Base-by-base conservation (phyloP, 441 rosid genomes). In the Flueggea neowawraea region DNA sequence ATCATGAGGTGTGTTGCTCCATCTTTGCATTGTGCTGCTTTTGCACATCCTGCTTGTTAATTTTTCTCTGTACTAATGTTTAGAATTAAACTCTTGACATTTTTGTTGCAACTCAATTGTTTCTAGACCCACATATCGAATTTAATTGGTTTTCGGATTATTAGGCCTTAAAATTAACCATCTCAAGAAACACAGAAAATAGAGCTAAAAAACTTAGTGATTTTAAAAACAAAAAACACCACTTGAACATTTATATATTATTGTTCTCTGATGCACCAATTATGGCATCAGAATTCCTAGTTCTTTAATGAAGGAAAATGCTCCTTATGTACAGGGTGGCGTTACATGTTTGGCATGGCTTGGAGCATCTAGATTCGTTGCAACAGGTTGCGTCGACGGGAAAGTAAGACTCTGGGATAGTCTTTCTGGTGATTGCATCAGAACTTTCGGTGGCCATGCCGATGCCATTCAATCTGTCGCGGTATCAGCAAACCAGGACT, bases 321-420 rank as follows among this genome's bases (percentile, higher is more conserved):
- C 3, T 17, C 9, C 31, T 22, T 16, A 16, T 62, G n/a, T 54
- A 66, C 82, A 90, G 98, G 98, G 76, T 16, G 97, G 91, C 58
- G 84, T 88, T 53, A 72, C 86, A 58, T 82, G 88, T 73, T 63
- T 90, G 80, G 66, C 83, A 54, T 93, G 98, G 97, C 68, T 90
- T 3, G 92, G 91, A 56, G 49, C 74, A 15, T 69, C 97, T 4
- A 82, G 71, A 73, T 88, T 74, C 65, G 11, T 90, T 48, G 92
- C 88, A 44, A 82, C 97, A 1, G 98, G 97, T 14, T 86, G 91
- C 9, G 71, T 71, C 0, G 89, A 88, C 57, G 96, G 97, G 68
- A 80, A 76, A 65, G 87, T 93, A 61, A 72, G 82, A 48, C 17
- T 93, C 31, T 88, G 97, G 96, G 92, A 93, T 63, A 73, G 88